A percentile compares a stretch with the other conserved stretches of the same genome.
phyloP scores from a whole-genome alignment of 441 rosid genomes.

The Viola pubescens region DNA sequence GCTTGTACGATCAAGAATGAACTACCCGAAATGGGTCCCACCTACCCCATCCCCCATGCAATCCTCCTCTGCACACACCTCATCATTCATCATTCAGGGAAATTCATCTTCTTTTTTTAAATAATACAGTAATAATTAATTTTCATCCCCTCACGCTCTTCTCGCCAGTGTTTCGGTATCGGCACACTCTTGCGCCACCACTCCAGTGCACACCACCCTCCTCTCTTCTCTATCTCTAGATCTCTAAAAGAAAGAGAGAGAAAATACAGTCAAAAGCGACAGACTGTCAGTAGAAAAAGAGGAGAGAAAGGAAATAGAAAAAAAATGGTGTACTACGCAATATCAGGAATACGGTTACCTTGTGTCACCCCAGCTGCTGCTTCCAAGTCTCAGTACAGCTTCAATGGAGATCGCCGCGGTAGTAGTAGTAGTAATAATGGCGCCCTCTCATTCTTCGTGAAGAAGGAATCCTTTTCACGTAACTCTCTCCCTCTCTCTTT shows the following conservation, averaged over 20 bases:
- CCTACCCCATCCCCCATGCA: conserved; percentile 16
- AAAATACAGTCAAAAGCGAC: too few relatives aligned
- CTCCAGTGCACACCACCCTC: background rate
- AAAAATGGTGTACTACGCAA: conserved; percentile 40
- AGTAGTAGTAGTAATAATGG: conserved; percentile 17
- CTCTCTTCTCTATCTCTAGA: conserved; percentile 12
- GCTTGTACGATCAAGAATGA: conserved; percentile 12
- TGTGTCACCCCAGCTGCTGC: conserved; percentile 25
- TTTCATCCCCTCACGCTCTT: background rate
- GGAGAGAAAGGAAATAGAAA: too few relatives aligned
- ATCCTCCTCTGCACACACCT: conserved; percentile 4
- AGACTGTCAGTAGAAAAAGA: too few relatives aligned
- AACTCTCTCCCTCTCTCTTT: conserved; percentile 16
- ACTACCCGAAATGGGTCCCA: conserved; percentile 1
- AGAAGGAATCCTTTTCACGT: conserved; percentile 47
- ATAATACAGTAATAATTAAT: too few relatives aligned
- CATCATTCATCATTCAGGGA: background rate
- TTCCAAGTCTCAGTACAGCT: conserved; percentile 33
- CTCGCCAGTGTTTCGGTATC: too few relatives aligned
- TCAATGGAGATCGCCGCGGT: conserved; percentile 41
- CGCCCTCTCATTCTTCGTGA: conserved; percentile 34
- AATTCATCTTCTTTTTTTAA: background rate
- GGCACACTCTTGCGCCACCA: too few relatives aligned
- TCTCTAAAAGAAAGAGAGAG: too few relatives aligned
- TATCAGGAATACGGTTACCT: conserved; percentile 47